These are phyloP conservation scores for Vaccinium vitisidaea DNA, from an alignment of 148 eudicot genomes.

Conservation along the genomic window DNA sequence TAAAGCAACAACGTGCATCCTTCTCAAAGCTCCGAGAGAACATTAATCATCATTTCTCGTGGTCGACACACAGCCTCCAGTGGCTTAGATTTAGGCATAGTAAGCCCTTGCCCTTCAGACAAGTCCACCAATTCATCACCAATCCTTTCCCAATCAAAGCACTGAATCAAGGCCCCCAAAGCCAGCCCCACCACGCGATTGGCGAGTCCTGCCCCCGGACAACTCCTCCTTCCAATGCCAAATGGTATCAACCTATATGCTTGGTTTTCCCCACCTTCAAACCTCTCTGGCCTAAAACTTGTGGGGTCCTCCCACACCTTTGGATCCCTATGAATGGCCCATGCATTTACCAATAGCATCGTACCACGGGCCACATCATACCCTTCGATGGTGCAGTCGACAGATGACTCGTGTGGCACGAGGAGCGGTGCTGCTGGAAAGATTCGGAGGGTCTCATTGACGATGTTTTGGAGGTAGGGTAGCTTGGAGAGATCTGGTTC, in stretches of 20 bases:
- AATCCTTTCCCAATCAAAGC: conserved; percentile 43
- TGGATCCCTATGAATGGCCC: conserved; percentile 30
- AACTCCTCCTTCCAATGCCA: conserved; percentile 41
- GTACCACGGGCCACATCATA: conserved; percentile 20
- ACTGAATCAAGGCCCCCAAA: conserved; percentile 39
- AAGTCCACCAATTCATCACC: conserved; percentile 32
- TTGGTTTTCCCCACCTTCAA: conserved; percentile 24
- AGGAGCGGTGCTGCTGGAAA: conserved; percentile 28
- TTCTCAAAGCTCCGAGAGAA: conserved; percentile 1
- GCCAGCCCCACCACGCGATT: conserved; percentile 31
- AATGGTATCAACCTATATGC: conserved; percentile 38
- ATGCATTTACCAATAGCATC: conserved; percentile 27
- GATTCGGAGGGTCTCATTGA: conserved; percentile 30
- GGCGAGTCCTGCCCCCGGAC: conserved; percentile 41
- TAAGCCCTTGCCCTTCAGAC: conserved; percentile 35
- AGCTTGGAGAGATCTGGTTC: conserved; percentile 29
- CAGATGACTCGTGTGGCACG: conserved; percentile 26
- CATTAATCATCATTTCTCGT: not conserved
- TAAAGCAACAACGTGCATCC: not conserved
- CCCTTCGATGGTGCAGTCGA: conserved; percentile 14
- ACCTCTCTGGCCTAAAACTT: conserved; percentile 45
- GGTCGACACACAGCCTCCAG: conserved; percentile 32
- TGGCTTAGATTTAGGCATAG: conserved; percentile 39
- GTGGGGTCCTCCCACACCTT: conserved; percentile 33
- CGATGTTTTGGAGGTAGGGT: conserved; percentile 21